Evolutionary conservation across 495 filamentous ascomycete species (phyloP).

Genomic region (Podospora didyma): DNA sequence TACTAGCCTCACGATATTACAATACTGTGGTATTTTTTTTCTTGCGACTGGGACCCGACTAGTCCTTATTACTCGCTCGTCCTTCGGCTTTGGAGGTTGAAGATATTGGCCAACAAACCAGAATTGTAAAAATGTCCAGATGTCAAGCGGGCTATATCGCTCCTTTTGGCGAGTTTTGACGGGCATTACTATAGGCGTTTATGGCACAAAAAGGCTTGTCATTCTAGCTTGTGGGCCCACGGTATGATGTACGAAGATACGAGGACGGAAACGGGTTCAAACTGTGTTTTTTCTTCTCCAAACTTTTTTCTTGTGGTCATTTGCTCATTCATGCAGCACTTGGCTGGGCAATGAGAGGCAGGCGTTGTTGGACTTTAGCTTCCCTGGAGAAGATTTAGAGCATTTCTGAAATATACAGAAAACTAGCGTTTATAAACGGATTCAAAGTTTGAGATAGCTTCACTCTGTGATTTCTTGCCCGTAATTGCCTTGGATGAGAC

Average conservation of each 20-base stretch:
- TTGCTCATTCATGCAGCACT: too few species aligned
- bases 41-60: neutral
- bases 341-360: too few species aligned
- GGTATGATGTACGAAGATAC: too few species aligned
- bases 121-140: neutral
- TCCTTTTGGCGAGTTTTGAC: neutral
- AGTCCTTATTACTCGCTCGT: too few species aligned
- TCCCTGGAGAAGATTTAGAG: neutral
- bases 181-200: neutral
- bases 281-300: too few species aligned
- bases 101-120: neutral
- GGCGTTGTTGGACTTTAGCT: neutral
- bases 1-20: neutral
- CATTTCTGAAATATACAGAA: neutral
- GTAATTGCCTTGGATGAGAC: too few species aligned
- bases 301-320: too few species aligned
- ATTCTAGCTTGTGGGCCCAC: too few species aligned
- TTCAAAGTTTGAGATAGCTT: too few species aligned
- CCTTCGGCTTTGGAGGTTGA: neutral
- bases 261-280: too few species aligned
- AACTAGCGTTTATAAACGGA: neutral
- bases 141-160: neutral
- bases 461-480: too few species aligned
- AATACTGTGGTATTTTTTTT: neutral
- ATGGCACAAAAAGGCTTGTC: neutral